Base-by-base conservation (phyloP, 352 stramenopile species). In the Phytophthora syringae region DNA sequence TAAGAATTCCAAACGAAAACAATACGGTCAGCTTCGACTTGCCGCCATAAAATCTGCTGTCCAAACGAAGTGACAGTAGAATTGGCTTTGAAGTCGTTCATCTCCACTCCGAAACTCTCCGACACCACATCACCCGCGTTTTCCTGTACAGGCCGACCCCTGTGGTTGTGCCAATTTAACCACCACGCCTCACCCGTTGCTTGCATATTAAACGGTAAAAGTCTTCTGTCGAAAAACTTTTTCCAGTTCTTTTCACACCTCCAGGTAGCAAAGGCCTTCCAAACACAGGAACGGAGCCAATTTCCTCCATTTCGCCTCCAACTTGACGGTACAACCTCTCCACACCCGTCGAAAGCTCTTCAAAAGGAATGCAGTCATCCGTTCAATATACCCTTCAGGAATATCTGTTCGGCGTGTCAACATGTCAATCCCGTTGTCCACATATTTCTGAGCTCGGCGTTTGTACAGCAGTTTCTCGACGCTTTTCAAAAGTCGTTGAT, bases 1-100 rank as follows among this genome's bases (percentile, higher is more conserved):
- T 73, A 76, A 6, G 77, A 65, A n/a, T 64, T 71, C 77, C 77
- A 89, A n/a, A 84, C 76, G 45, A 89, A 73, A 43, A 89, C 68
- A 6, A 78, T 60, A 18, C 77, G 77, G 37, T 80, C 65, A 15
- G 72, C 42, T 34, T 85, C 77, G 2, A 79, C 61, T 60, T 77
- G 76, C 12, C 77, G 70, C 5, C 77, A 68, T 25, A 84, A 48
- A 51, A 89, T 68, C 48, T 87, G 75, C 61, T 83, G 70, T 12
- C 77, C 67, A 16, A 73, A 69, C 47, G 82, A 82, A 24, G 70
- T 56, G 11, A 64, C 74, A 18, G 64, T 59, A 9, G 64, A 84
- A 49, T 72, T 75, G 50, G 79, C 76, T 54, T 22, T 76, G 37
- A 34, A 36, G 20, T 62, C 74, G 10, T 63, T 50, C 27, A 84